Base-by-base conservation (phyloP, 768 basidiomycete genomes). In the Suillus fuscotomentosus region DNA sequence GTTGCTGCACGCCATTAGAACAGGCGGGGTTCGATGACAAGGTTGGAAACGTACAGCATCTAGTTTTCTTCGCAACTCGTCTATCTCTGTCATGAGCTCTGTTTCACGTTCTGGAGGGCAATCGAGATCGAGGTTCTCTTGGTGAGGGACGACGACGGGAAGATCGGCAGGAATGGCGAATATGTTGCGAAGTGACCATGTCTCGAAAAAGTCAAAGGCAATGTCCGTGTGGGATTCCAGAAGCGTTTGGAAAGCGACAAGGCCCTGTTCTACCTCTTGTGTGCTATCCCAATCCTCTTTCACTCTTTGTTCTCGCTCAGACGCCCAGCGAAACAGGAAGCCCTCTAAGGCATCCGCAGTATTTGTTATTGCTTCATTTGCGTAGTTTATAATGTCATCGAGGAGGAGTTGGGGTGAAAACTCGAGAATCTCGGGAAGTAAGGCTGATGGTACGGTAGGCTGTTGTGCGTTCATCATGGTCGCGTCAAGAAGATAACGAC, bases 181-280 rank as follows among this genome's bases (percentile, higher is more conserved):
- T 63, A 95, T 90, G 76, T 97, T 97, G 48, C 94, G 81, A 71
- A 95, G 75, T 13, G 87, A 88, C 94, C 95, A 97, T 0, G 88
- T 89, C 76, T 95, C 94, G 70, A 97, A 92, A 72, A 90, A 91
- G 74, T 97, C 95, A 65, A 96, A 93, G 0, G 94, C 95, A 53
- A 93, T 84, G 71, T 97, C 95, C 51, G 92, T 89, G 68, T 95
- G 94, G 62, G 87, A 87, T 71, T 95, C 92, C 15, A 97, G 82
- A 51, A 96, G 82, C 0, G 95, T 95, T 74, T 96, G 92, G 67
- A 97, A 93, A 27, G 91, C 84, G 59, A 93, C 89, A 2, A 95
- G 77, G 2, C 94, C 94, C 77, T 93, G 87, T 68, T 90, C 88
- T 24, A 91, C 82, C 65, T 92, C 90, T 63, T 89, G 85, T 13